Base-by-base conservation (phyloP, 805 yeast genomes). In the Kregervanrija fluxuum region DNA sequence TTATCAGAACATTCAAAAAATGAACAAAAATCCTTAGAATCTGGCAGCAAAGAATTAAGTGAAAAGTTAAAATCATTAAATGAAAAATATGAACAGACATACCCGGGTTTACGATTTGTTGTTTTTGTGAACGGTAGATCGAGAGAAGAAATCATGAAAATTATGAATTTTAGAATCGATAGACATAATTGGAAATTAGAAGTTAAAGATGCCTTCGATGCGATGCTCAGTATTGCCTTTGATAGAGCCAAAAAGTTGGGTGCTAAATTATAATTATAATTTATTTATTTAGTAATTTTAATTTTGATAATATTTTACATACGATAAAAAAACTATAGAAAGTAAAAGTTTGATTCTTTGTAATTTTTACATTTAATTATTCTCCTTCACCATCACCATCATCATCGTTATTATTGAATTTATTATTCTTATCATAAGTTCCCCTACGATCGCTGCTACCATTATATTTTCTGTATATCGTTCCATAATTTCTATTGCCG, bases 141-240 rank as follows among this genome's bases (percentile, higher is more conserved):
- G 2, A 70, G 95, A 48, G 68, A 69, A 5, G 79, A 63, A 14
- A 79, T 89, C 28, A 82, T 87, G 78, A 62, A 63, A 22, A 68
- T 78, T 49, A 84, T 85, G 86, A 60, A 60, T 39, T 47, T 48
- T 31, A 71, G 93, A 50, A 84, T 89, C 3, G 62, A 61, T 1
- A 68, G 82, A 42, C 67, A 66, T n/a, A 75, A 82, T 54, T 70
- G 77, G 46, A 58, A 53, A 6, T 42, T 51, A 31, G 97, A 90
- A 60, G 73, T 78, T 45, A 38, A 46, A 8, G 83, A 79, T 39
- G 95, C 95, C 0, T 76, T 87, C 52, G 69, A 80, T 51, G 96
- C 95, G 17, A 87, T 89, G 95, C 86, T 95, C 62, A 95, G 86
- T 62, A 90, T 89, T 45, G 96, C 96, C 0, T 53, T 73, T 22